A percentile compares a stretch with the other conserved stretches of the same genome.
phyloP scores from a whole-genome alignment of 345 rosid species.

The Durio zibethinus region DNA sequence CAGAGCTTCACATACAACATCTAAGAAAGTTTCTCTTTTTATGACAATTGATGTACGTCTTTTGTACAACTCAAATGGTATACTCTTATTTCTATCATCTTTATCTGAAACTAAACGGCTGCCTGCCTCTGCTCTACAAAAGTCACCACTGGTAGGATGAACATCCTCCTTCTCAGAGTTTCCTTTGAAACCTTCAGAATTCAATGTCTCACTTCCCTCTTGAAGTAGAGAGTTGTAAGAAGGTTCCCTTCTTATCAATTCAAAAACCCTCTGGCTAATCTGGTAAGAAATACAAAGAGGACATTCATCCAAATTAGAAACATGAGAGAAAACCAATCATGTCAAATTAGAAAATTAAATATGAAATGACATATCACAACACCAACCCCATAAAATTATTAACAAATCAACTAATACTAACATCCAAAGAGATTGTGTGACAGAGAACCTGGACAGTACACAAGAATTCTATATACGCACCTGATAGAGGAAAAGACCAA shows the following conservation, averaged over 20 bases:
- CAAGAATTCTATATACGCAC: neutral
- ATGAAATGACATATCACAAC: neutral
- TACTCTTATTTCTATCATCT: conserved; percentile 32
- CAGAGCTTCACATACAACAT: conserved; percentile 76
- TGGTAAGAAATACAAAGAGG: conserved; percentile 29
- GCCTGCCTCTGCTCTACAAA: conserved; percentile 24
- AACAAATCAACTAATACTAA: too few species aligned
- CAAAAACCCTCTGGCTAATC: conserved; percentile 88
- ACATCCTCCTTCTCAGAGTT: conserved; percentile 34
- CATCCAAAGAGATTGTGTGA: neutral
- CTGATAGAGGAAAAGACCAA: neutral
- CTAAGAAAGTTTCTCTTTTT: conserved; percentile 63
- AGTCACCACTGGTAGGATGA: conserved; percentile 23
- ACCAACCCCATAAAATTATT: neutral
- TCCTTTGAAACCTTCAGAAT: conserved; percentile 21
- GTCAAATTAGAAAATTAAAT: neutral
- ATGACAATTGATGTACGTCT: conserved; percentile 79
- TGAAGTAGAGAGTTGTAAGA: conserved; percentile 34
- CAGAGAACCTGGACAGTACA: neutral
- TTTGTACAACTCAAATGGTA: conserved; percentile 83
- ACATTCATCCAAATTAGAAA: neutral
- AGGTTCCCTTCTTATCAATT: conserved; percentile 56
- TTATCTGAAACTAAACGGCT: conserved; percentile 20
- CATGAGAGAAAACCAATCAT: neutral
- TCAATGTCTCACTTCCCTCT: conserved; percentile 30